These are phyloP conservation scores for Macrophomina tecta DNA, from an alignment of 2,329 filamentous ascomycete genomes.

Conservation along the genomic window DNA sequence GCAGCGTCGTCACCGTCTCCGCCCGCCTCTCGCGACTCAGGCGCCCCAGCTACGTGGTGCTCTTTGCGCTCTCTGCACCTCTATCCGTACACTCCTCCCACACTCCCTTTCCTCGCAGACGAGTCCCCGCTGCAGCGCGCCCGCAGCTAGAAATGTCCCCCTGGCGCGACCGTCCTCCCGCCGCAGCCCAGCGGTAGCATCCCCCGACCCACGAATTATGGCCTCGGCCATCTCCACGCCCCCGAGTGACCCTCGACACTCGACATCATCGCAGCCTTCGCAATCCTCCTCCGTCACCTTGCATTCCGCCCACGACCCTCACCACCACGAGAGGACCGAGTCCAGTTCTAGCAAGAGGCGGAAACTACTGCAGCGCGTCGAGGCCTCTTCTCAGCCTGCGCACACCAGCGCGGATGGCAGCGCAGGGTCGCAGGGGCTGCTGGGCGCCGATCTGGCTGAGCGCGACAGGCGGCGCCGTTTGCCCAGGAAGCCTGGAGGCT, in stretches of 20 bases:
- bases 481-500: constrained; percentile 47
- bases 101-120: background rate
- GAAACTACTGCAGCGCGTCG: constrained; percentile 18
- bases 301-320: constrained; percentile 37
- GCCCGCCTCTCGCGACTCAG: constrained; percentile 8
- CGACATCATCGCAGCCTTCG: constrained; percentile 42
- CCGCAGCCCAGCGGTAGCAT: constrained; percentile 27
- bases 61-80: constrained; percentile 1
- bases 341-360: constrained; percentile 31
- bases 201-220: constrained; percentile 19
- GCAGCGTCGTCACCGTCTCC: constrained; percentile 18
- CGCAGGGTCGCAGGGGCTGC: constrained; percentile 25
- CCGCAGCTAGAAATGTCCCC: constrained; percentile 24
- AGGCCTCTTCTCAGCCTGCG: constrained; percentile 14
- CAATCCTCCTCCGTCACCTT: constrained; percentile 41
- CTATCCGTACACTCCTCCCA: background rate
- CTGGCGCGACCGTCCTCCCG: constrained; percentile 17
- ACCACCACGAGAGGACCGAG: constrained; percentile 37
- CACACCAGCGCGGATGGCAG: constrained; percentile 27
- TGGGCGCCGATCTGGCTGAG: constrained; percentile 37
- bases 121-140: background rate
- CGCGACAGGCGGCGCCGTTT: constrained; percentile 41
- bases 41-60: constrained; percentile 22
- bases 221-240: constrained; percentile 31
- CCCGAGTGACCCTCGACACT: constrained; percentile 42